Percentiles rank a stretch among this genome's conserved stretches.
Evolutionary conservation across 306 rosid genomes (phyloP).

Genomic region (Vicia faba): DNA sequence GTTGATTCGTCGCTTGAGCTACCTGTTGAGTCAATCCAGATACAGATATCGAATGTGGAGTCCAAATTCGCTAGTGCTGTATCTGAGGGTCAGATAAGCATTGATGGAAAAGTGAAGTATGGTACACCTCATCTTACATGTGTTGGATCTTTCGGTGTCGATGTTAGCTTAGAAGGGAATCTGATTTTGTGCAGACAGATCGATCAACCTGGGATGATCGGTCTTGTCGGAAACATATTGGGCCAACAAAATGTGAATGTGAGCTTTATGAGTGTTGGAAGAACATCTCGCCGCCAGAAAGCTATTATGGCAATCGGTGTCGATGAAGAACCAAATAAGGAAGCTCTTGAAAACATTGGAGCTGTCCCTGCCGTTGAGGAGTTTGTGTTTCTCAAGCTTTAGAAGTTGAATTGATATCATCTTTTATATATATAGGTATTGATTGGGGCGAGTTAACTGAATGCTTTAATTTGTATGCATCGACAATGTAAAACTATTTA

Average conservation of each 20-base stretch:
- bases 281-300: constrained; percentile 57
- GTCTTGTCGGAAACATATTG: constrained; percentile 74
- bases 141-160: constrained; percentile 72
- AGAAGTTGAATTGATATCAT: not conserved
- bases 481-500: no score
- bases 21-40: constrained; percentile 75
- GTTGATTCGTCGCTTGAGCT: constrained; percentile 61
- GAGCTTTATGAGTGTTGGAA: constrained; percentile 92
- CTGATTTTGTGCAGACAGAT: constrained; percentile 75
- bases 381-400: constrained; percentile 74
- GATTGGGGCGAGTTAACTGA: not conserved
- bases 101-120: constrained; percentile 82
- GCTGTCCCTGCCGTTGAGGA: constrained; percentile 73
- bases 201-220: constrained; percentile 96
- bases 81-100: constrained; percentile 62
- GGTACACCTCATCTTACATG: constrained; percentile 71
- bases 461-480: no score
- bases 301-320: constrained; percentile 95
- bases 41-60: constrained; percentile 61
- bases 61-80: constrained; percentile 78
- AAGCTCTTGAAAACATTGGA: constrained; percentile 63
- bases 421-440: constrained; percentile 3
- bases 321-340: constrained; percentile 76
- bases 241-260: constrained; percentile 76
- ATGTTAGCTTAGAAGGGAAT: constrained; percentile 89